Conservation (phyloP, 441 rosid genomes). For the Jatropha multifida region DNA sequence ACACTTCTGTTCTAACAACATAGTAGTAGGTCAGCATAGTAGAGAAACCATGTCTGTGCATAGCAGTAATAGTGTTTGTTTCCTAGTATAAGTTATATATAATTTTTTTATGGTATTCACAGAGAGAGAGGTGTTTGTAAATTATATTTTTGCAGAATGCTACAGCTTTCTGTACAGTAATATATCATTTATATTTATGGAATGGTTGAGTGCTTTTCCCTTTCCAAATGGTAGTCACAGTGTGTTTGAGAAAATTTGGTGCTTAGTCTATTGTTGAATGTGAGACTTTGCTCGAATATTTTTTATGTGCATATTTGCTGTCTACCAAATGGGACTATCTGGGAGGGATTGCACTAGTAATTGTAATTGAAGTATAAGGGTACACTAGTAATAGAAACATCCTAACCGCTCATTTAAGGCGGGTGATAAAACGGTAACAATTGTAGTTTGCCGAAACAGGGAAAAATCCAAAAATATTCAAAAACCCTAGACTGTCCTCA, state of each 20-base stretch:
- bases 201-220: not conserved
- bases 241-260: too few species aligned
- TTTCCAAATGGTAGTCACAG: not conserved
- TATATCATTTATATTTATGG: not conserved
- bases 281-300: not conserved
- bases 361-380: conserved; percentile 28
- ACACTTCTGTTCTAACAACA: not conserved
- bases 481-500: conserved; percentile 39
- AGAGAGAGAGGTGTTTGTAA: not conserved
- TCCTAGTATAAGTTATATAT: not conserved
- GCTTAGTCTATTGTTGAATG: not conserved
- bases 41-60: conserved; percentile 1
- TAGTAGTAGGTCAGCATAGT: not conserved
- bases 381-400: conserved; percentile 35
- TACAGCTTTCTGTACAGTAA: not conserved
- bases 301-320: not conserved
- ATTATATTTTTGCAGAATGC: not conserved
- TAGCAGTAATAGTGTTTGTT: not conserved
- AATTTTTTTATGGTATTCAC: not conserved
- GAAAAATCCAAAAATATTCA: conserved; percentile 50
- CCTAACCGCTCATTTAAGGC: conserved; percentile 50
- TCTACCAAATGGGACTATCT: not conserved
- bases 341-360: not conserved
- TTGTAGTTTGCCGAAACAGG: conserved; percentile 52
- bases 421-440: conserved; percentile 44